phyloP scores from a whole-genome alignment of 352 stramenopile species.

The Phytophthora citricola region DNA sequence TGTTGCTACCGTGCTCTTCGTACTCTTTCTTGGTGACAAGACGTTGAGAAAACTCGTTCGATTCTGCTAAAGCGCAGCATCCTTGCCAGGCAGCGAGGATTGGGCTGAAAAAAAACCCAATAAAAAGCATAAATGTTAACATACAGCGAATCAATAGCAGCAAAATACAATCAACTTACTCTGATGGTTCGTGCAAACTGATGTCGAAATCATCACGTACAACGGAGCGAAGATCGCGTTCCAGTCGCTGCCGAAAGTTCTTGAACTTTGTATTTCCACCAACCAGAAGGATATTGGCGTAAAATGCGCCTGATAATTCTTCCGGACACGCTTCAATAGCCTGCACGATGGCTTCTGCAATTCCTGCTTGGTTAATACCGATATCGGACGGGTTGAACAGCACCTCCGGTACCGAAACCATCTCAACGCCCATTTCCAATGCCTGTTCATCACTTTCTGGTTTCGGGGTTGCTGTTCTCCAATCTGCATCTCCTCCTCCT shows the following conservation, averaged over 20 bases:
- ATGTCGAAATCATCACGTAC: constrained; percentile 62
- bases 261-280: constrained; percentile 90
- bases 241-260: constrained; percentile 80
- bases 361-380: constrained; percentile 85
- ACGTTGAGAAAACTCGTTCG: constrained; percentile 31
- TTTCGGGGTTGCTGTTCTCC: constrained; percentile 16
- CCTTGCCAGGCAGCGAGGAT: constrained; percentile 66
- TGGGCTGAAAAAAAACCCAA: constrained; percentile 41
- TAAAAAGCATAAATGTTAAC: constrained; percentile 1
- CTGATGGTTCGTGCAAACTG: constrained; percentile 40
- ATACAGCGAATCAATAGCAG: background rate
- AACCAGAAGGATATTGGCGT: constrained; percentile 88
- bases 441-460: constrained; percentile 57
- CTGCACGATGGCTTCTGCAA: constrained; percentile 89
- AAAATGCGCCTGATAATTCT: constrained; percentile 75
- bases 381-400: constrained; percentile 94
- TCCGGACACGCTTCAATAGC: constrained; percentile 79
- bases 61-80: constrained; percentile 52
- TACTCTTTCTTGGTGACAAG: constrained; percentile 77
- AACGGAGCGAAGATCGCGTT: constrained; percentile 66
- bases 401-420: constrained; percentile 90
- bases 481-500: constrained; percentile 21
- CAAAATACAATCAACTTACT: constrained; percentile 52
- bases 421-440: constrained; percentile 87
- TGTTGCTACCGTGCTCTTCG: constrained; percentile 78